These are phyloP conservation scores for Mariannaea elegans DNA, from an alignment of 2,329 filamentous ascomycete species.

Conservation along the genomic window DNA sequence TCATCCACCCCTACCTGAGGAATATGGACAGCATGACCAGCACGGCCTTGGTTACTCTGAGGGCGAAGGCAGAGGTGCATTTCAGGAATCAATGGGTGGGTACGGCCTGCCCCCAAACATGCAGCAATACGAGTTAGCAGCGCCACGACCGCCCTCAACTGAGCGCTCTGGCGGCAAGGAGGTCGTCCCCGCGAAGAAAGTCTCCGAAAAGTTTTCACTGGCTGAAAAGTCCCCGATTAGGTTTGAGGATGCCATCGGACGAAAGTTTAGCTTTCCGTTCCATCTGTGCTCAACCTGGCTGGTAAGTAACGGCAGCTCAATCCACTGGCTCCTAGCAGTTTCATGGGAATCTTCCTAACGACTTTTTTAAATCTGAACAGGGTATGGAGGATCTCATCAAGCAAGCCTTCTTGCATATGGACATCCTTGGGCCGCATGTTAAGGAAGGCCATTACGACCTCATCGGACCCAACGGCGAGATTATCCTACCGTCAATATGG, in stretches of 20 bases:
- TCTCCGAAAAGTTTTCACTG: constrained; percentile 69
- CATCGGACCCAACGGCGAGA: constrained; percentile 80
- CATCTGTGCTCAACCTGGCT: constrained; percentile 84
- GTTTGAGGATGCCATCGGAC: constrained; percentile 90
- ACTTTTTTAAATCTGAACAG: constrained; percentile 53
- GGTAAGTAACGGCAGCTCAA: constrained; percentile 60
- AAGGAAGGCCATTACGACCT: constrained; percentile 83
- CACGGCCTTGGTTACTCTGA: constrained; percentile 53
- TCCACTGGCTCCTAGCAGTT: not conserved
- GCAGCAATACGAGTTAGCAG: constrained; percentile 50
- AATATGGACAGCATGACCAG: constrained; percentile 41
- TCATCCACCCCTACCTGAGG: not conserved
- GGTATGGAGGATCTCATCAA: constrained; percentile 89
- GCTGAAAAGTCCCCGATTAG: constrained; percentile 79
- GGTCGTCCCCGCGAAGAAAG: constrained; percentile 51
- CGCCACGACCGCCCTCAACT: constrained; percentile 54
- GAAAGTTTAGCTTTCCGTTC: constrained; percentile 93
- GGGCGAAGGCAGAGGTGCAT: constrained; percentile 50
- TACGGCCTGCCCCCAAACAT: constrained; percentile 46
- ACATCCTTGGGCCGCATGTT: constrained; percentile 78
- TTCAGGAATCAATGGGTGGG: constrained; percentile 56
- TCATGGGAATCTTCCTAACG: constrained; percentile 34
- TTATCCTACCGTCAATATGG: constrained; percentile 82
- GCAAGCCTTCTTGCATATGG: constrained; percentile 83
- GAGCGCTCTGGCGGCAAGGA: constrained; percentile 53